Base-by-base conservation (phyloP, 2,329 filamentous ascomycete species). In the Sphaerostilbella broomeana region DNA sequence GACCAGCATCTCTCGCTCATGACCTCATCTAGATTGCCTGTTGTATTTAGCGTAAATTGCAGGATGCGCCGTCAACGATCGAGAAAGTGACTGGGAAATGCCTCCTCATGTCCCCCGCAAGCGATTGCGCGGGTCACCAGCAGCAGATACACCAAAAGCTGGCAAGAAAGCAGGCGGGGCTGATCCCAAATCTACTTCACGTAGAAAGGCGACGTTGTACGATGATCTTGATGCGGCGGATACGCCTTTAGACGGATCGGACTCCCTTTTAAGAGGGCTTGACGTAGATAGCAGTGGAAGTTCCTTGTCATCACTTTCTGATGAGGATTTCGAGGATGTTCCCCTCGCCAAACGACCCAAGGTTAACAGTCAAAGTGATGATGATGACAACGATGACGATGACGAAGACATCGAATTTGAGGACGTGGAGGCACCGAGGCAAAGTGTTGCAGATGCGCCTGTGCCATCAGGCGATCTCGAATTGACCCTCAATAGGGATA, bases 61-160 rank as follows among this genome's bases (percentile, higher is more conserved):
- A n/a, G 22, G 12, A 25, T 25, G 22, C 22, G 22, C 8, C 2
- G 22, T 12, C 22, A 9, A 25, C 9, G 17, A 17, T 21, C 11
- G 20, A 12, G 16, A 28, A 22, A 25, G 8, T 25, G 22, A 25
- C 9, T 5, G 25, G 40, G 35, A 42, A 17, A 87, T 87, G 82
- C 80, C 83, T 53, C 81, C 83, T 17, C 65, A 75, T 48, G 69
- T 85, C 12, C 70, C 79, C 34, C 77, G 79, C 50, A 88, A 87
- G 63, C 74, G 80, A 45, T 52, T 77, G 49, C 74, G 71, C 44
- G 73, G 55, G 13, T 58, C 75, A 2, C 63, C 70, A 0, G 51
- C 52, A 15, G 54, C 53, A 28, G 47, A 51, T 28, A 43, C 51
- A 18, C 30, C 40, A 20, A 56, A 34, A 53, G 31, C 44, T 27